These are phyloP conservation scores for Emmonsia crescens DNA, from an alignment of 2,329 filamentous ascomycete genomes.

Conservation along the genomic window DNA sequence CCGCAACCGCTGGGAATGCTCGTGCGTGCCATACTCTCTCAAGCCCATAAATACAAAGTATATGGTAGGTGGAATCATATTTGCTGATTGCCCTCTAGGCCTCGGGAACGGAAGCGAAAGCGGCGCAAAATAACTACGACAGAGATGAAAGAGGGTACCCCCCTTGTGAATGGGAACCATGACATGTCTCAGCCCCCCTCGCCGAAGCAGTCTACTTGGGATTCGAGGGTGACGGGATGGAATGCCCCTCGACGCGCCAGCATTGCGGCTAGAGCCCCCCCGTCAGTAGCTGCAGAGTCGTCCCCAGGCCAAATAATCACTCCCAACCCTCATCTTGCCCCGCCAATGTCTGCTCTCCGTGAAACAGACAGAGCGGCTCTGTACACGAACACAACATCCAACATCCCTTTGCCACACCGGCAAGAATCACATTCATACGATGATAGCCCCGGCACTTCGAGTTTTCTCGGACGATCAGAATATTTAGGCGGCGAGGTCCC, in stretches of 20 bases:
- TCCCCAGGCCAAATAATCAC: neutral
- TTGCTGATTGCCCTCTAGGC: slow-evolving; percentile 8
- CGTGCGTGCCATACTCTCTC: slow-evolving; percentile 8
- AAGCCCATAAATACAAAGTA: neutral
- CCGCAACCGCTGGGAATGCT: slow-evolving; percentile 21
- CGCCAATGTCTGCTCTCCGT: neutral
- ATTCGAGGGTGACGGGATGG: neutral
- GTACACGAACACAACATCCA: neutral
- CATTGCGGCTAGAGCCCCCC: neutral
- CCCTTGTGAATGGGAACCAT: neutral
- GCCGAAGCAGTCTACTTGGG: neutral
- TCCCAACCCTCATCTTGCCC: neutral
- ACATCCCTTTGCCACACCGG: neutral
- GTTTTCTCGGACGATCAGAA: slow-evolving; percentile 22
- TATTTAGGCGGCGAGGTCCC: slow-evolving; percentile 20
- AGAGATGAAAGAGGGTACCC: slow-evolving; percentile 6
- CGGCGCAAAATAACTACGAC: slow-evolving; percentile 10
- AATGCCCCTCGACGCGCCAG: neutral
- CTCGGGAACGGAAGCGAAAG: slow-evolving; percentile 15
- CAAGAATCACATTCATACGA: slow-evolving; percentile 12
- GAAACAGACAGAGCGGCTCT: neutral
- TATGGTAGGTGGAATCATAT: neutral
- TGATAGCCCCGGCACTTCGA: slow-evolving; percentile 13
- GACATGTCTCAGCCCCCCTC: neutral
- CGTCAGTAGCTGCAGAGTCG: neutral